phyloP scores from a whole-genome alignment of 78 protist species.

The Abeoforma whisleri region DNA sequence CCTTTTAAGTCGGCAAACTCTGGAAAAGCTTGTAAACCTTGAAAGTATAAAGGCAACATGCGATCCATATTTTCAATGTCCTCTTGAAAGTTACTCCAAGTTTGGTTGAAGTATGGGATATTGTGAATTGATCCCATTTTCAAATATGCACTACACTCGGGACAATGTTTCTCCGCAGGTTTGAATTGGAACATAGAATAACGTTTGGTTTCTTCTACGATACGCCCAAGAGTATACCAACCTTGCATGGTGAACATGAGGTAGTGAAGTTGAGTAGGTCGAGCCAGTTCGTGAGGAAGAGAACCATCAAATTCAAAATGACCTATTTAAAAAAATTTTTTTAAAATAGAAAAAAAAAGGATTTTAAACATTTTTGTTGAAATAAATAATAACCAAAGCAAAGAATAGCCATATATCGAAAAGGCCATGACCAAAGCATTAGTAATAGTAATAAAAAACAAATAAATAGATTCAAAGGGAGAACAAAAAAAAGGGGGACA shows the following conservation, averaged over 20 bases:
- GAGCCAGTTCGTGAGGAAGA: conserved; percentile 32
- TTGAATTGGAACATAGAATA: not conserved
- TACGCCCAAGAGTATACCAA: not conserved
- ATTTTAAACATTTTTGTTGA: not conserved
- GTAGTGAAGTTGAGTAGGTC: conserved; percentile 37
- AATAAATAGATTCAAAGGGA: not conserved
- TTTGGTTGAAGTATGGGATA: conserved; percentile 24
- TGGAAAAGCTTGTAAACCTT: conserved; percentile 1
- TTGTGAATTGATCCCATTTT: not conserved
- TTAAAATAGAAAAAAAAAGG: no score
- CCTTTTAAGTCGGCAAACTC: not conserved
- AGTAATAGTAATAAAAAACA: no score
- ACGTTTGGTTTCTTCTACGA: not conserved
- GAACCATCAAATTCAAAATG: not conserved
- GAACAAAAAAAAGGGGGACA: not conserved
- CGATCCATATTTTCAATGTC: conserved; percentile 22
- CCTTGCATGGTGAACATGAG: conserved; percentile 33
- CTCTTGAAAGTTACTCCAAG: conserved; percentile 27
- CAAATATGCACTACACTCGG: conserved; percentile 10
- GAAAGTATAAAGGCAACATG: conserved; percentile 32
- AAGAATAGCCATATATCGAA: not conserved
- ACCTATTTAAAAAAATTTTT: not conserved
- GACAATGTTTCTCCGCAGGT: not conserved
- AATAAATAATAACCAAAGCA: not conserved
- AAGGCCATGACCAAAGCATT: not conserved